A percentile compares a stretch with the other conserved stretches of the same genome.
These are phyloP conservation scores for Ustilaginoidea virens DNA, from an alignment of 2,329 filamentous ascomycete genomes.

Conservation along the genomic window DNA sequence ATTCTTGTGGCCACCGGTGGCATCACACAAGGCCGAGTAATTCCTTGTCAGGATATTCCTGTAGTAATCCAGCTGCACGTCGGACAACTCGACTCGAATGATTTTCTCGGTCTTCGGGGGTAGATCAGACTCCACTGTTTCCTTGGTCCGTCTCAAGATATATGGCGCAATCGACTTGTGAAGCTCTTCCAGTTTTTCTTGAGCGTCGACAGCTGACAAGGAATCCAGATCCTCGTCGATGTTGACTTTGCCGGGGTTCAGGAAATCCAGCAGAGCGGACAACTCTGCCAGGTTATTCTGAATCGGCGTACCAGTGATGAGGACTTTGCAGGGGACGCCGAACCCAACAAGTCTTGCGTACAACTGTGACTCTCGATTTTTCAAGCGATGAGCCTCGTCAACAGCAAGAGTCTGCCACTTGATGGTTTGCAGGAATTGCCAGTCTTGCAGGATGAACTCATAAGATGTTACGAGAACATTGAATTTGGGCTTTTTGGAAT, in stretches of 20 bases:
- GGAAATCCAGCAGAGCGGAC: conserved; percentile 83
- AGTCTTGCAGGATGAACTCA: conserved; percentile 84
- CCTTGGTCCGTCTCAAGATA: conserved; percentile 90
- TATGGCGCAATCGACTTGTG: conserved; percentile 82
- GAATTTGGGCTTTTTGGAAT: conserved; percentile 82
- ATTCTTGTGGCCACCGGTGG: conserved; percentile 79
- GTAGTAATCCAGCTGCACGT: conserved; percentile 95
- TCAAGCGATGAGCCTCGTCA: conserved; percentile 90
- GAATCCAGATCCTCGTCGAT: conserved; percentile 85
- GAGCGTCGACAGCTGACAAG: conserved; percentile 63
- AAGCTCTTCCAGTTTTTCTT: conserved; percentile 72
- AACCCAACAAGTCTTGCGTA: conserved; percentile 78
- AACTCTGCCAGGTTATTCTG: conserved; percentile 94
- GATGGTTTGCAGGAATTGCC: conserved; percentile 69
- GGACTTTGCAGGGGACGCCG: conserved; percentile 70
- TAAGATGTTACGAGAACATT: conserved; percentile 97
- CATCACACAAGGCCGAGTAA: conserved; percentile 85
- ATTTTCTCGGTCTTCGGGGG: conserved; percentile 98
- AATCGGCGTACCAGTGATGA: conserved; percentile 94
- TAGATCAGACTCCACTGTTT: conserved; percentile 91
- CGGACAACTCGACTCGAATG: conserved; percentile 90
- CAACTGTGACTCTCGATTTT: conserved; percentile 89
- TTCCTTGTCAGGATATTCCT: conserved; percentile 97
- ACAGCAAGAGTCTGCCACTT: conserved; percentile 97
- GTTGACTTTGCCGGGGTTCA: conserved; percentile 85